phyloP scores from a whole-genome alignment of 257 asterid species.

The Nicotiana tomentosiformis region DNA sequence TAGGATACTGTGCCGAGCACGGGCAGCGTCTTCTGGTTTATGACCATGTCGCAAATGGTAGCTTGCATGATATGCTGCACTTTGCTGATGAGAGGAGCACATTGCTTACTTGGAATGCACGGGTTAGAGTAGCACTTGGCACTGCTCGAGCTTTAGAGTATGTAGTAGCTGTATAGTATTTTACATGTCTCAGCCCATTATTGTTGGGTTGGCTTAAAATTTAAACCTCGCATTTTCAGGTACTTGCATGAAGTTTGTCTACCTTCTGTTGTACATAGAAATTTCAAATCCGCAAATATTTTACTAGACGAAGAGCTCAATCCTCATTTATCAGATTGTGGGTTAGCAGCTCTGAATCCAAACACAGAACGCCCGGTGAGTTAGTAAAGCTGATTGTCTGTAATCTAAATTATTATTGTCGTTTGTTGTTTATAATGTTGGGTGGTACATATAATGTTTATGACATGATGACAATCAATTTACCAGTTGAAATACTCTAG shows the following conservation, averaged over 20 bases:
- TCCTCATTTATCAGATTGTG: constrained; percentile 94
- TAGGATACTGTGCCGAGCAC: constrained; percentile 89
- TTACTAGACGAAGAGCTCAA: constrained; percentile 88
- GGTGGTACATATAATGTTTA: not conserved
- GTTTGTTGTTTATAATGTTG: not conserved
- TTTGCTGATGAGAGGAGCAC: constrained; percentile 82
- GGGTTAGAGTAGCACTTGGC: constrained; percentile 96
- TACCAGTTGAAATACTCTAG: not conserved
- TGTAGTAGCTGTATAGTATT: constrained; percentile 19
- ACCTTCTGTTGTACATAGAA: constrained; percentile 92
- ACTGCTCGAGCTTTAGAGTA: constrained; percentile 99
- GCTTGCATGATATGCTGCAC: constrained; percentile 96
- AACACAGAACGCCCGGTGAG: constrained; percentile 90
- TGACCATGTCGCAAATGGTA: constrained; percentile 68
- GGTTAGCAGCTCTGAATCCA: constrained; percentile 81
- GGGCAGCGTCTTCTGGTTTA: constrained; percentile 91
- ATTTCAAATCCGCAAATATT: constrained; percentile 90
- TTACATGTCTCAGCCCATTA: not conserved
- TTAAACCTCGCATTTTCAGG: constrained; percentile 37
- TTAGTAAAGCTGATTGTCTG: constrained; percentile 1
- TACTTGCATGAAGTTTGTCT: constrained; percentile 98
- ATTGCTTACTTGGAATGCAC: constrained; percentile 93
- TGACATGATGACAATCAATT: not conserved
- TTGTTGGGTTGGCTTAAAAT: constrained; percentile 10
- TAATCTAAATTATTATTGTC: not conserved